phyloP scores from a whole-genome alignment of 805 yeast genomes.

The Candida stauntonica region DNA sequence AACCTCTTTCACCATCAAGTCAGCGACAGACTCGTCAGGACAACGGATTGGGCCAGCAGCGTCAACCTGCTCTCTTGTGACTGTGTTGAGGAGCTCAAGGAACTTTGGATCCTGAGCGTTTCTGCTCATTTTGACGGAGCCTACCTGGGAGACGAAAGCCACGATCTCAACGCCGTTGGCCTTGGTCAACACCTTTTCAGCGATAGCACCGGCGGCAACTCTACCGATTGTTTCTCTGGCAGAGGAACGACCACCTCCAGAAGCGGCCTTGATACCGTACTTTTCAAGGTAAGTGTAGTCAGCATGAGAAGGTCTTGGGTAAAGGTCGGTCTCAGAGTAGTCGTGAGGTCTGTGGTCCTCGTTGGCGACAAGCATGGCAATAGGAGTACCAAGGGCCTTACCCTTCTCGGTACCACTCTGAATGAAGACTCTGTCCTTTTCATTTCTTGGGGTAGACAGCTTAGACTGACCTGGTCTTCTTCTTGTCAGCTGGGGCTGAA shows the following conservation, averaged over 20 bases:
- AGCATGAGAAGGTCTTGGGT: conserved; percentile 97
- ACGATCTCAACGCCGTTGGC: conserved; percentile 87
- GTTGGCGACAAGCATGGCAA: conserved; percentile 87
- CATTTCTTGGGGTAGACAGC: conserved; percentile 92
- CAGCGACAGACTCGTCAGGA: conserved; percentile 71
- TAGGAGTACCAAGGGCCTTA: conserved; percentile 88
- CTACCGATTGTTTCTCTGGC: conserved; percentile 99
- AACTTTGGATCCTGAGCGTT: conserved; percentile 62
- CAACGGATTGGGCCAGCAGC: conserved; percentile 88
- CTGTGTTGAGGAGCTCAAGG: conserved; percentile 60
- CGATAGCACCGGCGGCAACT: conserved; percentile 98
- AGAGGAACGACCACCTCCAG: conserved; percentile 96
- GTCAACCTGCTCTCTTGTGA: conserved; percentile 88
- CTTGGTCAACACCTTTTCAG: conserved; percentile 80
- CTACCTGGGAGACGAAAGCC: conserved; percentile 94
- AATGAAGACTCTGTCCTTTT: conserved; percentile 86
- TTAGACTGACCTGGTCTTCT: conserved; percentile 97
- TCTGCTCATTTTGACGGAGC: conserved; percentile 72
- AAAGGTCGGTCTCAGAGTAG: conserved; percentile 90
- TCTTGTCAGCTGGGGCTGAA: conserved; percentile 93
- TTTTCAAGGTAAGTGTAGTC: conserved; percentile 89
- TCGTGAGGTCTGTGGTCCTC: conserved; percentile 97
- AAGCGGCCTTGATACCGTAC: conserved; percentile 88
- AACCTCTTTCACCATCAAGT: conserved; percentile 78
- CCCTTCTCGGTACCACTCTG: conserved; percentile 95